These are phyloP conservation scores for Ascochyta lentis DNA, from an alignment of 2,329 filamentous ascomycete species.

Conservation along the genomic window DNA sequence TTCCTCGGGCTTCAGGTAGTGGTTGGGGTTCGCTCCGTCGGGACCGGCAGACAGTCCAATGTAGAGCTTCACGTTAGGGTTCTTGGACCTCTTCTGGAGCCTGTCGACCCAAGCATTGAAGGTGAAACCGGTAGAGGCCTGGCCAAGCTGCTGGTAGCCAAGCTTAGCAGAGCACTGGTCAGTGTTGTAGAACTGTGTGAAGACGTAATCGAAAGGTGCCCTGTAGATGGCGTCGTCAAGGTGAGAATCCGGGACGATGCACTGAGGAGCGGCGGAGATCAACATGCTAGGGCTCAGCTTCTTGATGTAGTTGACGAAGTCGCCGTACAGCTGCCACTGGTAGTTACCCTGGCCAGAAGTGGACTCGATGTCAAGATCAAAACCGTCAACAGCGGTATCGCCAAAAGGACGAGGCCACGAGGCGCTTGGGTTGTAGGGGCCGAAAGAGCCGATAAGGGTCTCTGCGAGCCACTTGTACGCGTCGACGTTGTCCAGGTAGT, in stretches of 20 bases:
- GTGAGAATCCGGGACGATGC: slow-evolving; percentile 55
- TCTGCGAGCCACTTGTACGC: slow-evolving; percentile 57
- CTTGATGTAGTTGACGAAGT: slow-evolving; percentile 58
- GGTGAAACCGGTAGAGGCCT: slow-evolving; percentile 51
- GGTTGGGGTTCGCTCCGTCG: slow-evolving; percentile 32
- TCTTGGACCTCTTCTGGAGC: slow-evolving; percentile 50
- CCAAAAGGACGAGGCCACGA: slow-evolving; percentile 58
- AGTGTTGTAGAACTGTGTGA: slow-evolving; percentile 65
- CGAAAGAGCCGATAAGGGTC: slow-evolving; percentile 60
- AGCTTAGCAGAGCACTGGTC: slow-evolving; percentile 57
- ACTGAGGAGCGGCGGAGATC: slow-evolving; percentile 63
- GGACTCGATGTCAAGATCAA: slow-evolving; percentile 59
- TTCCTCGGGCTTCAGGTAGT: slow-evolving; percentile 58
- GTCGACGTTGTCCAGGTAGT: slow-evolving; percentile 52
- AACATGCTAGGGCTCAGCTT: slow-evolving; percentile 50
- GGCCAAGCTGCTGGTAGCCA: slow-evolving; percentile 38
- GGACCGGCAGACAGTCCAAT: slow-evolving; percentile 56
- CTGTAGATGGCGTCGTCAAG: slow-evolving; percentile 54
- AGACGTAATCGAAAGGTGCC: slow-evolving; percentile 60
- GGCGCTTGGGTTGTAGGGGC: slow-evolving; percentile 44
- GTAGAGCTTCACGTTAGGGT: slow-evolving; percentile 58
- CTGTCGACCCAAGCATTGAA: slow-evolving; percentile 52
- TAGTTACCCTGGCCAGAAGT: slow-evolving; percentile 31
- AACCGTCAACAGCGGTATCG: slow-evolving; percentile 57
- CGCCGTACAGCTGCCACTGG: slow-evolving; percentile 53